These are phyloP conservation scores for Solanum arcanum DNA, from an alignment of 257 asterid species.

Conservation along the genomic window DNA sequence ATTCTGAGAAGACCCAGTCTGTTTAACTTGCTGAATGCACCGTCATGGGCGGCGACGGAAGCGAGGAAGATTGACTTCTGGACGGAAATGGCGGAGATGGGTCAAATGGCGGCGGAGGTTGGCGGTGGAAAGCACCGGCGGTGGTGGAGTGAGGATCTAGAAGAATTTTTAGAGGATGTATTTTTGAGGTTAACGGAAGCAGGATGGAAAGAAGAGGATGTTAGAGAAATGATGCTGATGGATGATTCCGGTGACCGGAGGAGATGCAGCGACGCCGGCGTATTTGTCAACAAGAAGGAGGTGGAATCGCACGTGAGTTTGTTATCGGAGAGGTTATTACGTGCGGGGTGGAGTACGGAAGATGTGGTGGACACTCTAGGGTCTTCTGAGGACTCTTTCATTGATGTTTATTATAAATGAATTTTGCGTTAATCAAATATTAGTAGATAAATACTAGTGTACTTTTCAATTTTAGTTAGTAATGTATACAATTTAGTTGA, in stretches of 20 bases:
- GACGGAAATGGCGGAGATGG: constrained; percentile 42
- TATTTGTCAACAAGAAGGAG: constrained; percentile 1
- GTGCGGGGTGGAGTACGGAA: constrained; percentile 83
- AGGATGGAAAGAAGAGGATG: constrained; percentile 91
- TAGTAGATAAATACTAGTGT: neutral
- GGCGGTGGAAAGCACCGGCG: constrained; percentile 7
- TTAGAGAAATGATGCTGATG: constrained; percentile 86
- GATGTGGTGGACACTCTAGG: constrained; percentile 79
- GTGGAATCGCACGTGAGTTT: constrained; percentile 32
- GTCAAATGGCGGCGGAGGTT: neutral
- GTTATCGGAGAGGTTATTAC: constrained; percentile 34
- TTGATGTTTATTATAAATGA: constrained; percentile 17
- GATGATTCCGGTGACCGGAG: constrained; percentile 18
- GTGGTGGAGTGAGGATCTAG: constrained; percentile 64
- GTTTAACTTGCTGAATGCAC: constrained; percentile 24
- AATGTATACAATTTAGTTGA: neutral
- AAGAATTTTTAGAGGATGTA: constrained; percentile 49
- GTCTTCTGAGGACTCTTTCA: constrained; percentile 16
- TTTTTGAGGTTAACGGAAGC: constrained; percentile 50
- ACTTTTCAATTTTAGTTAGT: neutral
- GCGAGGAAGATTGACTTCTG: constrained; percentile 63
- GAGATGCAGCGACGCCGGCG: neutral
- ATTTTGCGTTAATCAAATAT: neutral
- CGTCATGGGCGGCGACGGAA: constrained; percentile 93
- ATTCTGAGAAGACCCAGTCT: constrained; percentile 7